These are phyloP conservation scores for Aspergillus pseudotamarii DNA, from an alignment of 2,329 filamentous ascomycete species.

Conservation along the genomic window DNA sequence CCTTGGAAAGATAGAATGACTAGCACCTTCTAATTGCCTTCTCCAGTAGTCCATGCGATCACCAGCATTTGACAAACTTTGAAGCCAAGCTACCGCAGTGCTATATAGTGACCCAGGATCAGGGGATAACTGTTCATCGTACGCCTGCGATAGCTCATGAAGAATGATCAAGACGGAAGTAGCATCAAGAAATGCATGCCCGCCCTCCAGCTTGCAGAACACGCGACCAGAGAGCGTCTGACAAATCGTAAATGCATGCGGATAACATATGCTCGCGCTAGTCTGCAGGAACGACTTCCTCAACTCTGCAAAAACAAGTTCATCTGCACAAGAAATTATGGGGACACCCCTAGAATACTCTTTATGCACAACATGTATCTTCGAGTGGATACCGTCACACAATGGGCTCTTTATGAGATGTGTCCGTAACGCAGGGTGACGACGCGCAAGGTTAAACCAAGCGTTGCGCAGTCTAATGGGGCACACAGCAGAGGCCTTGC, in stretches of 20 bases:
- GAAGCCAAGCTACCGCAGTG: neutral
- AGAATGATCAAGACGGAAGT: slow-evolving; percentile 1
- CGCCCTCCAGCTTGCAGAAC: slow-evolving; percentile 5
- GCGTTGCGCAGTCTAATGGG: neutral
- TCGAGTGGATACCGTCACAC: neutral
- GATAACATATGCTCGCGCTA: neutral
- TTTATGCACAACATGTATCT: neutral
- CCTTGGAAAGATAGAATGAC: neutral
- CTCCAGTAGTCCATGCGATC: slow-evolving; percentile 1
- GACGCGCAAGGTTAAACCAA: neutral
- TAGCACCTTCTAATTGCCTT: neutral
- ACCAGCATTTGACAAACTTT: neutral
- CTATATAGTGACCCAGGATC: neutral
- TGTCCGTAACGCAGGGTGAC: slow-evolving; percentile 1
- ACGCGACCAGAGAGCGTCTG: neutral
- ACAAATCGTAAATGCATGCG: neutral
- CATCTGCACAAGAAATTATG: neutral
- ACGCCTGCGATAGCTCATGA: neutral
- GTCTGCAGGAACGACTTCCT: neutral
- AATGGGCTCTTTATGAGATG: neutral
- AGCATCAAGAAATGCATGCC: slow-evolving; percentile 4
- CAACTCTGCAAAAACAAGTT: neutral
- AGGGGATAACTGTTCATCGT: neutral
- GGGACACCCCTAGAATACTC: neutral
- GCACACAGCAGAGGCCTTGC: neutral